A percentile compares a stretch with the other conserved stretches of the same genome.
phyloP scores from a whole-genome alignment of 345 rosid genomes.

The Populus deltoides region DNA sequence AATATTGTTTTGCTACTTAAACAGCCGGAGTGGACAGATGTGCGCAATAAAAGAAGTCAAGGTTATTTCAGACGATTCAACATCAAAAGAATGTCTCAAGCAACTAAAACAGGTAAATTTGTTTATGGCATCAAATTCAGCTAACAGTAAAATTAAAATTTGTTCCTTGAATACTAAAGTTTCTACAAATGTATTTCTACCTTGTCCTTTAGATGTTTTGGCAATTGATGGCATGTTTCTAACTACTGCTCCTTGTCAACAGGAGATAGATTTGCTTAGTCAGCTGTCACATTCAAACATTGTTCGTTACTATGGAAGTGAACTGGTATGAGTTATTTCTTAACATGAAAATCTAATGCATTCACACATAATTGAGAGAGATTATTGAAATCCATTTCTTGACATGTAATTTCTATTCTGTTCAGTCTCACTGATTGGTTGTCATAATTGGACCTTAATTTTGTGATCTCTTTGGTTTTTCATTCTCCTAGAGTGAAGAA shows the following conservation, averaged over 20 bases:
- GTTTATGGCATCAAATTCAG: constrained; percentile 3
- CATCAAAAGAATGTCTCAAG: constrained; percentile 80
- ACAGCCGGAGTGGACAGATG: constrained; percentile 85
- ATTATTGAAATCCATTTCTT: neutral
- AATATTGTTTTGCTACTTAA: constrained; percentile 18
- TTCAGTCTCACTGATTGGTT: constrained; percentile 2
- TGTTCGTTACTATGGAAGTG: constrained; percentile 88
- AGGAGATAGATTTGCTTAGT: constrained; percentile 92
- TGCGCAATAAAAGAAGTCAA: constrained; percentile 97
- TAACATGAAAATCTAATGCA: neutral
- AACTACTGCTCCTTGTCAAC: constrained; percentile 23
- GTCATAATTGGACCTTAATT: neutral
- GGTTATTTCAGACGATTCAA: constrained; percentile 73
- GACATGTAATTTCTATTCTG: neutral
- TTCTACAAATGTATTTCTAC: neutral
- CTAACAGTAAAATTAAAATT: neutral
- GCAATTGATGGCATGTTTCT: constrained; percentile 12
- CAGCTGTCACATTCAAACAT: constrained; percentile 88
- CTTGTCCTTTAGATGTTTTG: neutral
- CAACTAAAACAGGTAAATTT: constrained; percentile 81
- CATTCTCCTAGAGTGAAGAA: constrained; percentile 66
- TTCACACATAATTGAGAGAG: neutral
- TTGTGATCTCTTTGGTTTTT: constrained; percentile 21
- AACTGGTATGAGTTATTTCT: constrained; percentile 60
- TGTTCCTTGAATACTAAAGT: neutral